Conservation (phyloP, 164 flowering plant genomes). For the Stephania cephalantha region DNA sequence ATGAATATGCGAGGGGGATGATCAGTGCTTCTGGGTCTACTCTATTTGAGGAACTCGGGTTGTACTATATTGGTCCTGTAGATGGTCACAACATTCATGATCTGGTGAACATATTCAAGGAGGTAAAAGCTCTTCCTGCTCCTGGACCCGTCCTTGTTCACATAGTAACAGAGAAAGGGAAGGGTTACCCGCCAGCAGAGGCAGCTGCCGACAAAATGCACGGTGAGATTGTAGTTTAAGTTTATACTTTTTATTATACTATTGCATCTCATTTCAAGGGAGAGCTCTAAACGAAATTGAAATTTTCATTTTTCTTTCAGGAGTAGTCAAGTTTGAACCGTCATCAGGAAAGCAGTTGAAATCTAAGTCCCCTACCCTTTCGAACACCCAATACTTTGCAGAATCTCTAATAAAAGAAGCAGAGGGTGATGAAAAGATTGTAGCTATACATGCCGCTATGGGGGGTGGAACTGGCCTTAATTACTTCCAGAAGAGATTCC, state of each 20-base stretch:
- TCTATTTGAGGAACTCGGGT: slow-evolving; percentile 83
- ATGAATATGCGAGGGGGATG: slow-evolving; percentile 83
- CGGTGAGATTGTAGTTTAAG: slow-evolving; percentile 36
- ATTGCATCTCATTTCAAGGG: neutral
- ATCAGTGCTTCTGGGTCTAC: slow-evolving; percentile 62
- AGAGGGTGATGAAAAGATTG: slow-evolving; percentile 60
- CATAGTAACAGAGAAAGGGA: slow-evolving; percentile 86
- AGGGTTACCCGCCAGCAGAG: slow-evolving; percentile 90
- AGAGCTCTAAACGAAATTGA: slow-evolving; percentile 1
- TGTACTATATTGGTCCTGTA: slow-evolving; percentile 87
- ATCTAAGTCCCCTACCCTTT: slow-evolving; percentile 53
- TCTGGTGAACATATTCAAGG: slow-evolving; percentile 56
- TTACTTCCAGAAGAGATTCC: slow-evolving; percentile 73
- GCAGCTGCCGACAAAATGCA: slow-evolving; percentile 89
- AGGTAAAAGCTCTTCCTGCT: slow-evolving; percentile 72
- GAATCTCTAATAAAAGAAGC: slow-evolving; percentile 82
- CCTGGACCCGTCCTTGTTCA: slow-evolving; percentile 91
- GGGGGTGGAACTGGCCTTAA: slow-evolving; percentile 98
- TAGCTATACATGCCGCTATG: slow-evolving; percentile 96
- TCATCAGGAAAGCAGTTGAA: slow-evolving; percentile 74
- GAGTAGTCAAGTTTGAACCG: slow-evolving; percentile 81
- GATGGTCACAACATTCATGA: slow-evolving; percentile 80
- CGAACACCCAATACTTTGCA: slow-evolving; percentile 84
- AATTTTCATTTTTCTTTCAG: slow-evolving; percentile 30
- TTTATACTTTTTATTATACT: neutral